Evolutionary conservation across 371 early-diverging fungal genomes (phyloP), one percentile per base, ranked within the genome.

Genomic region (Rhizomucor miehei): DNA sequence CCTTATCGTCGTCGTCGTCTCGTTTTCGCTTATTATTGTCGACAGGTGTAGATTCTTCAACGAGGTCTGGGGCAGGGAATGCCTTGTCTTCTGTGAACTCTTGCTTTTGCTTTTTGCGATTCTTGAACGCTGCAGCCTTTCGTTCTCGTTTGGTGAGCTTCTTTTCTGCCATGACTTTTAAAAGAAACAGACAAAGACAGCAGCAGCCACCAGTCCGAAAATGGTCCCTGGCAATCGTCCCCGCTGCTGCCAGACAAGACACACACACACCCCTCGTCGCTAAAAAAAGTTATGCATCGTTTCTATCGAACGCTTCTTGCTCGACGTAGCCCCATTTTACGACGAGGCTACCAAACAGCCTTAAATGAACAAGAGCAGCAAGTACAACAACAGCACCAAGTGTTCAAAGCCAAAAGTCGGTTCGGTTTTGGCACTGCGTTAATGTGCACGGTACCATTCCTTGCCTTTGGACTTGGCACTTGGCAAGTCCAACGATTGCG

Each of bases 401-500:
- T 41, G 11, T 51, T 57, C 17, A 53, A 54, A 51, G 44, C 64
- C 25, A 66, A 60, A 46, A 59, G 63, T 5, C 60, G 63, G 11
- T 65, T 76, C 54, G 69, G 71, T 14, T 47, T 67, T 12, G 80
- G 73, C 41, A 81, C 63, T 35, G 69, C 56, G 56, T 60, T 59
- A 17, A 71, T 69, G 60, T 82, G 68, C 58, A 62, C 85, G 0
- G 75, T 94, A 35, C 97, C 97, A 0, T 73, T 89, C 40, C 71
- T 86, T 35, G 88, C 93, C 0, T 89, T 94, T 68, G 85, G 85
- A 1, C 81, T 96, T 9, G 95, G 95, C 1, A 84, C 83, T 13
- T 97, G 97, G 95, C 97, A 97, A 69, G 82, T 90, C 1, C 87
- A 93, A 58, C 80, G 97, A 16, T 78, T 95, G 48, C 85, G 85